Base-by-base conservation (phyloP, 768 basidiomycete genomes). In the Floccularia luteovirens region DNA sequence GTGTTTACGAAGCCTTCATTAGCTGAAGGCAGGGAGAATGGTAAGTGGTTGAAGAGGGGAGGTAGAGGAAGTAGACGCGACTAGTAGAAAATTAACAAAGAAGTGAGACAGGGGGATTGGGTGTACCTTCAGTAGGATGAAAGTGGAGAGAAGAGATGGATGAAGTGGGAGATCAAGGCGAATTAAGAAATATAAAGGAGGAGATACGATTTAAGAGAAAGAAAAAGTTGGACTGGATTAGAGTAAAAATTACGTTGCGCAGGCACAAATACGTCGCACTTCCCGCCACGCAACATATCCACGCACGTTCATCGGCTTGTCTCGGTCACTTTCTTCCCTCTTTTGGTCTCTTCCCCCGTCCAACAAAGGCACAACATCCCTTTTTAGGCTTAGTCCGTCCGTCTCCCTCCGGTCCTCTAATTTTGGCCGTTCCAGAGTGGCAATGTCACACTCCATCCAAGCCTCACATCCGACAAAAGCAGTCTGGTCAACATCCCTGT, bases 291-390 rank as follows among this genome's bases (percentile, higher is more conserved):
- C 51, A 58, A 53, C 49, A 28, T 24, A 38, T 42, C 48, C 62
- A 67, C 74, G 72, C 71, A 75, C 74, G 74, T 75, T 74, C 64
- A 50, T 73, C 70, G 69, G 68, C 61, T 52, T 37, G 37, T 44
- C 21, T 48, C 48, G 56, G 45, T 43, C 37, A 38, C 36, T 45
- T 10, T 36, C 48, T 38, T n/a, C n/a, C n/a, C n/a, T n/a, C n/a
- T n/a, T n/a, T n/a, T n/a, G n/a, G n/a, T n/a, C n/a, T n/a, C n/a
- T n/a, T n/a, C n/a, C n/a, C n/a, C n/a, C n/a, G n/a, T n/a, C n/a
- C n/a, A n/a, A n/a, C n/a, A n/a, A n/a, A n/a, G n/a, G n/a, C n/a
- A n/a, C n/a, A n/a, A n/a, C n/a, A n/a, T n/a, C n/a, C n/a, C n/a
- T n/a, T n/a, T n/a, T n/a, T n/a, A n/a, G n/a, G n/a, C n/a, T n/a